Evolutionary conservation across 139 green algal genomes (phyloP), one percentile per base, ranked within the genome.

Genomic region (Desmodesmus armatus): DNA sequence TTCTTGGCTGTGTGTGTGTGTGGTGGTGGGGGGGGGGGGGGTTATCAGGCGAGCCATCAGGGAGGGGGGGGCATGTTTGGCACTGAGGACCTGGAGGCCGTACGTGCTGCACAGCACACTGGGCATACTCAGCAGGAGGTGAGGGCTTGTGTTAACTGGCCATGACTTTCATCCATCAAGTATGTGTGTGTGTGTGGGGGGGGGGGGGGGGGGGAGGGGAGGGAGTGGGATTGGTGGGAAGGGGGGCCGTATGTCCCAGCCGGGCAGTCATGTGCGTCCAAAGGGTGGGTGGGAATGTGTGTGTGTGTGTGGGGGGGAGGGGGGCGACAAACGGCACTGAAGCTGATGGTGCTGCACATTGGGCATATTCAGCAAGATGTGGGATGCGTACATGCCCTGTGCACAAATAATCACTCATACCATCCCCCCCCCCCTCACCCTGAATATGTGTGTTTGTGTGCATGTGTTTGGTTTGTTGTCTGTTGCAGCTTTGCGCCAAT

Each of bases 41-140:
- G n/a, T n/a, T n/a, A n/a, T n/a, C n/a, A n/a, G n/a, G n/a, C n/a
- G n/a, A n/a, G n/a, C n/a, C n/a, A n/a, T n/a, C n/a, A n/a, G 63
- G 2, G 78, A 77, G 62, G 41, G 76, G 39, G 62, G 65, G 40
- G 78, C 62, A 19, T 13, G 41, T 5, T 62, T 63, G 0, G 5
- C 19, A 19, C 76, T 84, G 63, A 55, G 39, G 43, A 80, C 80
- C 39, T 31, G 60, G 39, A 17, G 70, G n/a, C 69, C 80, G 80
- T 69, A 86, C 55, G 37, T 86, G 49, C 44, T 86, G 47, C 58
- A 58, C 13, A 80, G 55, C n/a, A 69, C 80, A 39, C 80, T 86
- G 49, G 63, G 49, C 51, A 86, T 86, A 39, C 69, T 86, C 25
- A 17, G 41, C 5, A 43, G 80, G 39, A 86, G 80, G 80, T 80